Evolutionary conservation across 208 protist genomes (phyloP).

Genomic region (Acanthamoeba sp.): DNA sequence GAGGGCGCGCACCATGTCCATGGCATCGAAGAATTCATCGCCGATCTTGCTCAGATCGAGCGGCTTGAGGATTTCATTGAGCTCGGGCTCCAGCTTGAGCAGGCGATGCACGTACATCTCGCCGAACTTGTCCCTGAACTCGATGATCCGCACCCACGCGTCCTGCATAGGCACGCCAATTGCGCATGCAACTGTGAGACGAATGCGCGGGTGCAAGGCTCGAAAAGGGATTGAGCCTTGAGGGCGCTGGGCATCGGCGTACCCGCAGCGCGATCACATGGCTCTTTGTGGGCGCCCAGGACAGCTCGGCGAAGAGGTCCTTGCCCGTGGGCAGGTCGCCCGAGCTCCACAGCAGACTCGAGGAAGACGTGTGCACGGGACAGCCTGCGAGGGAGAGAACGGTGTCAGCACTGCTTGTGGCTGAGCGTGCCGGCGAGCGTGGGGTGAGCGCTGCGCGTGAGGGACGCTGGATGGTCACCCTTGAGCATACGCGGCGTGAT

Average conservation of each 20-base stretch:
- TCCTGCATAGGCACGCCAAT: background rate
- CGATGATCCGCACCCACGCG: conserved; percentile 1
- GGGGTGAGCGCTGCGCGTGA: too few species aligned
- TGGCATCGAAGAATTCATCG: conserved; percentile 6
- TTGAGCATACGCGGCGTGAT: background rate
- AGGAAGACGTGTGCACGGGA: background rate
- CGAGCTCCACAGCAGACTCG: background rate
- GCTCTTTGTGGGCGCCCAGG: background rate
- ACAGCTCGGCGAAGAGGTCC: background rate
- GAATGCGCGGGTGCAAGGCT: background rate
- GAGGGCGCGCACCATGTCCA: background rate
- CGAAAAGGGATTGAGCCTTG: too few species aligned
- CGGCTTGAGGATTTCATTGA: background rate
- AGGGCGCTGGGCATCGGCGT: too few species aligned
- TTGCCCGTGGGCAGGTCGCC: background rate
- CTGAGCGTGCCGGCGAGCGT: too few species aligned
- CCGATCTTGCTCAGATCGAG: conserved; percentile 25
- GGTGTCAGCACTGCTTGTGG: too few species aligned
- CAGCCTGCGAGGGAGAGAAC: background rate
- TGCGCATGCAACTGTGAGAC: background rate
- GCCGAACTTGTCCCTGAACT: background rate
- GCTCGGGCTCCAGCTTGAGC: conserved; percentile 21
- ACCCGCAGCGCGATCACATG: conserved; percentile 8
- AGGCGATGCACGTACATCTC: conserved; percentile 26
- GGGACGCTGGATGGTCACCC: too few species aligned